These are phyloP conservation scores for Xylaria hypoxylon DNA, from an alignment of 2,329 filamentous ascomycete genomes.

Conservation along the genomic window DNA sequence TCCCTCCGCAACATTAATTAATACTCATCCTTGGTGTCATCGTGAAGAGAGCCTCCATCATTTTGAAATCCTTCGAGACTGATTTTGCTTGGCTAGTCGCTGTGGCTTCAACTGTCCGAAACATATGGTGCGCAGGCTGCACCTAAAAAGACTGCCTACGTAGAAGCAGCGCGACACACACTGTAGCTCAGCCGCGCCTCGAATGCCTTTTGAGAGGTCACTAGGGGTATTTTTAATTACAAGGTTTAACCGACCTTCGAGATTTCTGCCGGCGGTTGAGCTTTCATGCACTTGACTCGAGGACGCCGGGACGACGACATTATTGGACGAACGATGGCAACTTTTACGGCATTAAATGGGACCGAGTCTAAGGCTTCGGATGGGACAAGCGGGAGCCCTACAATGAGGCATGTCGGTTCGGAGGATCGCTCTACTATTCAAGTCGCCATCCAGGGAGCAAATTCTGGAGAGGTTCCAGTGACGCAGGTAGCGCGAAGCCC, in stretches of 20 bases:
- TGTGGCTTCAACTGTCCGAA: slow-evolving; percentile 4
- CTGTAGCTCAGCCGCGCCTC: slow-evolving; percentile 6
- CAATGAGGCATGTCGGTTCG: slow-evolving; percentile 43
- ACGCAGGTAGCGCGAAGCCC: slow-evolving; percentile 57
- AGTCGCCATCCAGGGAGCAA: slow-evolving; percentile 44
- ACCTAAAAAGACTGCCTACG: slow-evolving; percentile 10
- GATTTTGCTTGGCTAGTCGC: slow-evolving; percentile 12
- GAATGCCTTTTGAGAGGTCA: slow-evolving; percentile 25
- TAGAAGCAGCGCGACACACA: slow-evolving; percentile 3
- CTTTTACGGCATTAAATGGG: slow-evolving; percentile 52
- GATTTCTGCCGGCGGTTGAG: slow-evolving; percentile 19
- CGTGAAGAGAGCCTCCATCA: slow-evolving; percentile 7
- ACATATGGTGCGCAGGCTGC: slow-evolving; percentile 23
- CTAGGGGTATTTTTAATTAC: slow-evolving; percentile 3
- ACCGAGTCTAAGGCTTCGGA: slow-evolving; percentile 48
- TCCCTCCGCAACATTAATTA: slow-evolving; percentile 19
- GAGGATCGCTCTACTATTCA: slow-evolving; percentile 46
- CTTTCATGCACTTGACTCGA: slow-evolving; percentile 48
- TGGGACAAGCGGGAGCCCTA: slow-evolving; percentile 43
- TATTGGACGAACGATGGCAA: slow-evolving; percentile 50
- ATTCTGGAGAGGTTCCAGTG: slow-evolving; percentile 42
- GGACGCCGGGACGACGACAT: slow-evolving; percentile 45
- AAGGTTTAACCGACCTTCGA: neutral
- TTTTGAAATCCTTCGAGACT: slow-evolving; percentile 9
- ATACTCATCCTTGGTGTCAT: slow-evolving; percentile 12